These are phyloP conservation scores for Articulospora tetracladia DNA, from an alignment of 495 filamentous ascomycete species.

Conservation along the genomic window DNA sequence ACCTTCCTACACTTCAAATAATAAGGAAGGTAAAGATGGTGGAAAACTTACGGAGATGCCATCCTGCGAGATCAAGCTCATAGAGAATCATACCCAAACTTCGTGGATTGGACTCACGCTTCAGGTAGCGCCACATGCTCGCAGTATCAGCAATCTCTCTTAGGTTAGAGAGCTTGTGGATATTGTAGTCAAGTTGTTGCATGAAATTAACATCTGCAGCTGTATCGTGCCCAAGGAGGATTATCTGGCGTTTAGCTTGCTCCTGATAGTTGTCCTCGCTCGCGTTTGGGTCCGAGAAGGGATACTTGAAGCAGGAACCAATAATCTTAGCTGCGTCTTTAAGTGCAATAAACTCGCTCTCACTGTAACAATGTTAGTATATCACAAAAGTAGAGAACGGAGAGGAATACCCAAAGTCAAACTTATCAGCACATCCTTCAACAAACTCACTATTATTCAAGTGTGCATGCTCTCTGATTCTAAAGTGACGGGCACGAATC, in stretches of 20 bases:
- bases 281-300: slow-evolving; percentile 34
- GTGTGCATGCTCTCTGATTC: slow-evolving; percentile 63
- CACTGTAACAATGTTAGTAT: slow-evolving; percentile 22
- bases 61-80: slow-evolving; percentile 56
- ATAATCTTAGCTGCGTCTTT: slow-evolving; percentile 37
- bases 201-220: slow-evolving; percentile 64
- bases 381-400: not conserved
- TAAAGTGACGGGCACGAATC: slow-evolving; percentile 71
- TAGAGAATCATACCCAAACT: slow-evolving; percentile 58
- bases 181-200: slow-evolving; percentile 52
- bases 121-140: slow-evolving; percentile 57
- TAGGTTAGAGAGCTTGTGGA: slow-evolving; percentile 45
- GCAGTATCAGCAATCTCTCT: slow-evolving; percentile 68
- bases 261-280: slow-evolving; percentile 5
- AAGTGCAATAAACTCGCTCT: slow-evolving; percentile 34
- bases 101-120: slow-evolving; percentile 40
- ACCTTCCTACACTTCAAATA: too few species aligned
- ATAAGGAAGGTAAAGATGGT: not conserved
- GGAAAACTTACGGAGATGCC: slow-evolving; percentile 47
- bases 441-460: slow-evolving; percentile 62
- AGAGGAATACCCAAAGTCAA: slow-evolving; percentile 65
- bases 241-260: slow-evolving; percentile 49
- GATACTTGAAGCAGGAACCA: slow-evolving; percentile 44
- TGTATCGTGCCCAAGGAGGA: slow-evolving; percentile 79
- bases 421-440: slow-evolving; percentile 64